These are phyloP conservation scores for Physcomitrellopsis africana DNA, from an alignment of 225 moss, liverwort and hornwort genomes.

Conservation along the genomic window DNA sequence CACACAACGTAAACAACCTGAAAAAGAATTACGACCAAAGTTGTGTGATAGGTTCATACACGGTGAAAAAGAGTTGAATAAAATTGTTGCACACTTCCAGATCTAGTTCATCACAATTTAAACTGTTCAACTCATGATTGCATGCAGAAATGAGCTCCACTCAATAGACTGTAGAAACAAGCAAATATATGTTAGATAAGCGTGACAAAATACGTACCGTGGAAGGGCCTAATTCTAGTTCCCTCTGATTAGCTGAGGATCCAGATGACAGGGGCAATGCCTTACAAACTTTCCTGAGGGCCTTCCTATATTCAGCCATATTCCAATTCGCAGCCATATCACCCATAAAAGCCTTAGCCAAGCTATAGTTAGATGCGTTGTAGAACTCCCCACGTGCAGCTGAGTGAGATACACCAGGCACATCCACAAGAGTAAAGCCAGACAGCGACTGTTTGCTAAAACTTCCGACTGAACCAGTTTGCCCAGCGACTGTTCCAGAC, in stretches of 20 bases:
- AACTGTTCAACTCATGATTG: not conserved
- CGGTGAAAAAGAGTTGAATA: too few species aligned
- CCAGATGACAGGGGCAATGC: constrained; percentile 61
- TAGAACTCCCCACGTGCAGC: constrained; percentile 43
- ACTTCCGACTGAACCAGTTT: constrained; percentile 50
- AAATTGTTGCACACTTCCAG: not conserved
- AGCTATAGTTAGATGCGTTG: constrained; percentile 56
- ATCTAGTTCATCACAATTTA: not conserved
- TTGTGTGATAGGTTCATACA: not conserved
- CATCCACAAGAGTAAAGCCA: constrained; percentile 86
- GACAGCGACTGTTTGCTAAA: constrained; percentile 64
- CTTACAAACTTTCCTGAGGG: constrained; percentile 77
- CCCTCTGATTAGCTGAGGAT: constrained; percentile 66
- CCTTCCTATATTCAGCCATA: constrained; percentile 79
- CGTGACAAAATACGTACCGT: constrained; percentile 54
- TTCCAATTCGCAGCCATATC: constrained; percentile 82
- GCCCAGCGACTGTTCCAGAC: constrained; percentile 51
- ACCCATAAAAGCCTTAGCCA: constrained; percentile 78
- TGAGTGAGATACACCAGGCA: constrained; percentile 48
- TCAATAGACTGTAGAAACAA: not conserved
- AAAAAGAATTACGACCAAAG: constrained; percentile 10
- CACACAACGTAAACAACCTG: constrained; percentile 98
- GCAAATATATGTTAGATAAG: not conserved
- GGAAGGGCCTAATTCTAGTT: constrained; percentile 91
- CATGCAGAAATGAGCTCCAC: not conserved